Percentiles rank a stretch among this genome's conserved stretches.
Conservation (phyloP, 768 basidiomycete species). For the Suillus plorans region DNA sequence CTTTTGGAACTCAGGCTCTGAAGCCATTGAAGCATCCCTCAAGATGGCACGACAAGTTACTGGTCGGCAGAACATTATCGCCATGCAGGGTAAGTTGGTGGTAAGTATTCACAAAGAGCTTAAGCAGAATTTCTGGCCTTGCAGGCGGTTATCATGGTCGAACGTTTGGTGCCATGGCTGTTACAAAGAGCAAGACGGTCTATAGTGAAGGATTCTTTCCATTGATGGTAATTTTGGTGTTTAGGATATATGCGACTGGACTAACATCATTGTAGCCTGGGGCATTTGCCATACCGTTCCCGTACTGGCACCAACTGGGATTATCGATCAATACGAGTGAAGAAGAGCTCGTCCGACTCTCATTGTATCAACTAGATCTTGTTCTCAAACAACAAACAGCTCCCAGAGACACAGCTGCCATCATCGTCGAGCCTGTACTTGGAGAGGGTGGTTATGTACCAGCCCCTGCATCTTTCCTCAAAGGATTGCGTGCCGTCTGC, state of each 20-base stretch:
- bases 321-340: slow-evolving; percentile 53
- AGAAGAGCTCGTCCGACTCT: slow-evolving; percentile 56
- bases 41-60: slow-evolving; percentile 85
- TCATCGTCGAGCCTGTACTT: slow-evolving; percentile 89
- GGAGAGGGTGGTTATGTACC: slow-evolving; percentile 97
- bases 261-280: slow-evolving; percentile 57
- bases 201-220: slow-evolving; percentile 81
- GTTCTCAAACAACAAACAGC: slow-evolving; percentile 77
- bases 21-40: slow-evolving; percentile 87
- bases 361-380: slow-evolving; percentile 81
- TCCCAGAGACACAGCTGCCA: slow-evolving; percentile 87
- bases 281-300: slow-evolving; percentile 78
- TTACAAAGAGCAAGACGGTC: slow-evolving; percentile 92
- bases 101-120: neutral
- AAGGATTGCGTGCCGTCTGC: slow-evolving; percentile 80
- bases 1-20: slow-evolving; percentile 96
- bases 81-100: slow-evolving; percentile 72
- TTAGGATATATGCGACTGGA: neutral
- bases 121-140: neutral
- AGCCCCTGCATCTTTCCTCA: slow-evolving; percentile 76
- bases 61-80: slow-evolving; percentile 82
- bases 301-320: slow-evolving; percentile 89
- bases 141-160: slow-evolving; percentile 86
- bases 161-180: slow-evolving; percentile 89
- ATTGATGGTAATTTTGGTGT: slow-evolving; percentile 63